Percentiles rank a stretch among this genome's conserved stretches.
Evolutionary conservation across 768 basidiomycete species (phyloP).

Genomic region (Rossbeevera mucosa): DNA sequence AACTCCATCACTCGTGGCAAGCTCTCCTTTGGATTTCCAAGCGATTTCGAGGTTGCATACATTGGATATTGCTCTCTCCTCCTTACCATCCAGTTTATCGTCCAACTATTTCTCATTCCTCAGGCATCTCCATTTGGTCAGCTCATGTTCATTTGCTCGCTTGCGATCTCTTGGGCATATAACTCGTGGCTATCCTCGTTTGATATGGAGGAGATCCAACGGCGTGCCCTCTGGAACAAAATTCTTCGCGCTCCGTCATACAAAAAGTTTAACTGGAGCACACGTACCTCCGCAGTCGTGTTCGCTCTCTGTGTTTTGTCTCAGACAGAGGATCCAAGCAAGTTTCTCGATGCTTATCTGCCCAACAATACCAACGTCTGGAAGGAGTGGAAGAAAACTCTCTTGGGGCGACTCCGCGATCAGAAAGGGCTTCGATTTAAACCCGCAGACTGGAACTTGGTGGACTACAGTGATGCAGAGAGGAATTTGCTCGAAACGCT

Average conservation of each 20-base stretch:
- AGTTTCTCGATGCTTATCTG: conserved; percentile 3
- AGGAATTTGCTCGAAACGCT: neutral
- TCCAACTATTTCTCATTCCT: neutral
- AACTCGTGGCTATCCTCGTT: neutral
- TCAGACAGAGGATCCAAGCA: conserved; percentile 2
- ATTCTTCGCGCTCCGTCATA: neutral
- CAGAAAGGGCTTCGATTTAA: neutral
- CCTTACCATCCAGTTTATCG: neutral
- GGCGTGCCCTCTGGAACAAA: neutral
- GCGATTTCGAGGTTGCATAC: neutral
- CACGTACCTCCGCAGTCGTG: conserved; percentile 5
- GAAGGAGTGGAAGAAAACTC: conserved; percentile 1
- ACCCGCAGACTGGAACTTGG: neutral
- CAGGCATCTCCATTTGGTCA: neutral
- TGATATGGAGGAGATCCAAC: neutral
- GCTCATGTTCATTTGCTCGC: neutral
- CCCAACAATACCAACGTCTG: conserved; percentile 5
- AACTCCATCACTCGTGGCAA: neutral
- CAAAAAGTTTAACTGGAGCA: neutral
- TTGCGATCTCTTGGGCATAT: conserved; percentile 6
- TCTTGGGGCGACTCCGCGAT: neutral
- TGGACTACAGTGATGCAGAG: neutral
- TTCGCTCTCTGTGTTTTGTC: conserved; percentile 6
- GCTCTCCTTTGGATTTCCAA: neutral
- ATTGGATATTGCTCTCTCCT: neutral